These are phyloP conservation scores for Cyanidiococcus yangmingshanensis DNA, from an alignment of 23 red algal species.

Conservation along the genomic window DNA sequence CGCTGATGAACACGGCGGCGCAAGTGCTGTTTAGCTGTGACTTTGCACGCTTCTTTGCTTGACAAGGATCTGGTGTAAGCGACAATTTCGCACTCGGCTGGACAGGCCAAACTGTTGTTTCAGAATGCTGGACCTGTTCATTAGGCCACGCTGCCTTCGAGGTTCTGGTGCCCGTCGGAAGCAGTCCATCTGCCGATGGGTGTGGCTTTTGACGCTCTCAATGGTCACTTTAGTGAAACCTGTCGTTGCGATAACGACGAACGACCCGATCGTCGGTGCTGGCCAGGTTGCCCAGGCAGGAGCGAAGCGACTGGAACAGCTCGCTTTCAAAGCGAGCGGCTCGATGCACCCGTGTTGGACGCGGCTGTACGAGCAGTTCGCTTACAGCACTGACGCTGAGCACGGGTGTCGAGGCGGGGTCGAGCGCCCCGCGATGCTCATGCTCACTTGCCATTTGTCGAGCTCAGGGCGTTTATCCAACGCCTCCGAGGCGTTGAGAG, in stretches of 20 bases:
- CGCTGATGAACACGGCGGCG: no score
- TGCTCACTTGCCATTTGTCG: conserved; percentile 3
- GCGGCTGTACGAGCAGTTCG: background rate
- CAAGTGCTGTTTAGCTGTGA: no score
- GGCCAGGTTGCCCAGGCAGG: background rate
- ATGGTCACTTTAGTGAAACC: no score
- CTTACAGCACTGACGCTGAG: background rate
- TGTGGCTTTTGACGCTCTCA: no score
- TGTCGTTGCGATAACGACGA: background rate
- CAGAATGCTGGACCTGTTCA: no score
- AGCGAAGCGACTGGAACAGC: background rate
- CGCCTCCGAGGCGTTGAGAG: background rate
- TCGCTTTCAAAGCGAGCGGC: background rate
- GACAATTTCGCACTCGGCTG: no score
- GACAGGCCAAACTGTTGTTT: no score
- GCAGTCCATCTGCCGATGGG: no score
- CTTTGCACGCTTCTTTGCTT: no score
- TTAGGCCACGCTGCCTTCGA: no score
- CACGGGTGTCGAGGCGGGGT: background rate
- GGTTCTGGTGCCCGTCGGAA: no score
- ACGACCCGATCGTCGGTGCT: background rate
- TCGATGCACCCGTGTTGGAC: background rate
- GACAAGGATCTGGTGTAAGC: no score
- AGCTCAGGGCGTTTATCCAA: background rate
- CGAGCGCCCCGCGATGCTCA: conserved; percentile 2